Base-by-base conservation (phyloP, 768 basidiomycete genomes). In the Panaeolus cyanescens region DNA sequence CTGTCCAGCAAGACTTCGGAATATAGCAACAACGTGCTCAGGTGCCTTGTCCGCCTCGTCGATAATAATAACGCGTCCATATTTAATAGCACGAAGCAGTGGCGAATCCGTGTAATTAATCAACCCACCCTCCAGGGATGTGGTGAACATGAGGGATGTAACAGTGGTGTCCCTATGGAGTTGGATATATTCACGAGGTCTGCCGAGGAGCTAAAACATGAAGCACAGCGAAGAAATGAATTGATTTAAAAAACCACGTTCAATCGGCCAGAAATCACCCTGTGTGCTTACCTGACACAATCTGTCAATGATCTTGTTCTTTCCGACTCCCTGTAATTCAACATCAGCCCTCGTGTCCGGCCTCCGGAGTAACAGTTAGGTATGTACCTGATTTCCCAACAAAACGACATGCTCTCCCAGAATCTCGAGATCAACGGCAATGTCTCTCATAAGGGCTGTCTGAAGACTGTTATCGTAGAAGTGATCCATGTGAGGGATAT, bases 41-140 rank as follows among this genome's bases (percentile, higher is more conserved):
- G 87, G 86, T 7, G 87, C 88, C 71, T 90, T 90, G 72, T 90
- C 88, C 4, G 87, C 88, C 66, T 90, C 87, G 68, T 90, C 87
- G 54, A 89, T 83, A 66, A 90, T 82, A 62, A 90, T 86, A n/a
- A 86, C 77, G 8, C 88, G 84, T 0, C 88, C 87, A 63, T 76
- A 77, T 17, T 74, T 79, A 59, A 88, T 85, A 1, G 87, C 88
- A 22, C 86, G 83, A 8, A 90, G 79, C 28, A 90, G 81, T 30
- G 87, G 87, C 3, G 88, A 90, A 66, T 89, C 86, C 1, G 79
- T 84, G 64, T 87, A 85, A 62, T 80, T 80, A 70, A 90, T 78
- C 8, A 84, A 68, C 33, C 88, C 87, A 33, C 76, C 74, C 67
- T 85, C 83, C 4, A 89, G 73, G 10, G 86, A 77, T 2, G 87